These are phyloP conservation scores for Suhomyces vadensis DNA, from an alignment of 805 yeast species.

Conservation along the genomic window DNA sequence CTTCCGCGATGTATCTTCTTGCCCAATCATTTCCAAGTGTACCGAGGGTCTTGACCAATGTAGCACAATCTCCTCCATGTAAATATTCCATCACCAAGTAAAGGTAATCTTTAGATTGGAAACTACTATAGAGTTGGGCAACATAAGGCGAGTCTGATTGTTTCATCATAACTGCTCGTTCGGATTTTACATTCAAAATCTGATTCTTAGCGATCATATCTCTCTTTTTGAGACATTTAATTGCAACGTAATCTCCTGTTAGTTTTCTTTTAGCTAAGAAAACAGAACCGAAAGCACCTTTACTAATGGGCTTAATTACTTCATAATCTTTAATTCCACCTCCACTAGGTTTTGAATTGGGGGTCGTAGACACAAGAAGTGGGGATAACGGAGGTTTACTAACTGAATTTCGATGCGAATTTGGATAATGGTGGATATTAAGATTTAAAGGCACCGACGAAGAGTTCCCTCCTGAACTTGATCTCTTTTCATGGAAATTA, in stretches of 20 bases:
- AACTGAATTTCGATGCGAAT: background rate
- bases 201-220: conserved; percentile 98
- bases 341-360: conserved; percentile 49
- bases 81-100: conserved; percentile 95
- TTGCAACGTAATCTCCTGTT: conserved; percentile 95
- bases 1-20: conserved; percentile 81
- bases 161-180: conserved; percentile 96
- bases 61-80: conserved; percentile 94
- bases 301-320: conserved; percentile 86
- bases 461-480: conserved; percentile 20
- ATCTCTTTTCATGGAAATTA: conserved; percentile 16
- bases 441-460: conserved; percentile 1
- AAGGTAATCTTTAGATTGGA: conserved; percentile 83
- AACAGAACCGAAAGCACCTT: conserved; percentile 97
- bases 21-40: conserved; percentile 86
- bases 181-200: conserved; percentile 90
- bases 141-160: conserved; percentile 93
- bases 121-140: conserved; percentile 83
- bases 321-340: conserved; percentile 89
- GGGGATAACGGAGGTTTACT: conserved; percentile 77
- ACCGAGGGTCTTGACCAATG: conserved; percentile 79
- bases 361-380: conserved; percentile 64
- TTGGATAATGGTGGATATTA: background rate
- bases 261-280: conserved; percentile 77
- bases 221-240: conserved; percentile 84